Evolutionary conservation across 768 basidiomycete species (phyloP), one percentile per base, ranked within the genome.

Genomic region (Panellus pusillus): DNA sequence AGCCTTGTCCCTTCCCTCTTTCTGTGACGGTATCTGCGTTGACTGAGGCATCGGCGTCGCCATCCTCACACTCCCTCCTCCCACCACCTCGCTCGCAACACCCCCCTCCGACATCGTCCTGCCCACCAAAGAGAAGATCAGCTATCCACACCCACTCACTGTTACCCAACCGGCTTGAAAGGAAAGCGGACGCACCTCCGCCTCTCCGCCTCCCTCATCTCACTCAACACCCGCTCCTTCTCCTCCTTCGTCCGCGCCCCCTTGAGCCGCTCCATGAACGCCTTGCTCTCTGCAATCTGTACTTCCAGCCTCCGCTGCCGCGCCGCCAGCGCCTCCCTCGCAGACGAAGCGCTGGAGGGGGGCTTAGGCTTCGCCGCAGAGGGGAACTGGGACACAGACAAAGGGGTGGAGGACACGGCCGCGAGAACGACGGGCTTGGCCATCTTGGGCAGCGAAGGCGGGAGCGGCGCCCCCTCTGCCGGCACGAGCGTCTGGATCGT

Each of bases 261-360:
- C n/a, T 66, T 52, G 28, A 83, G 68, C 60, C 73, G 69, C 6
- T 63, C 70, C 76, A 84, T 81, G 36, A 85, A 65, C 27, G 58
- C 44, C 68, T 81, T 82, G 59, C 71, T 82, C 60, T 81, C 76
- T 31, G 77, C 67, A 40, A 85, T 82, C 41, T 82, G 76, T 42
- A 74, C 67, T 53, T 82, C 77, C 20, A 83, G 67, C 12, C 72
- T 71, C 35, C 67, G 70, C 54, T 80, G 78, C 64, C 77, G 78
- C 9, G 74, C 76, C 13, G 76, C 79, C 11, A 83, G 66, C 51
- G 73, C 73, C 44, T 56, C 42, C 39, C 51, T 59, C 20, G 48
- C 14, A 28, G 28, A 28, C 14, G 39, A 40, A 2, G 39, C 12
- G 39, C 17, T 40, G 19, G 17, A 63, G 52, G 47, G 61, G 68